Evolutionary conservation across 208 protist genomes (phyloP), one percentile per base, ranked within the genome.

Genomic region (Trypanosoma brucei): DNA sequence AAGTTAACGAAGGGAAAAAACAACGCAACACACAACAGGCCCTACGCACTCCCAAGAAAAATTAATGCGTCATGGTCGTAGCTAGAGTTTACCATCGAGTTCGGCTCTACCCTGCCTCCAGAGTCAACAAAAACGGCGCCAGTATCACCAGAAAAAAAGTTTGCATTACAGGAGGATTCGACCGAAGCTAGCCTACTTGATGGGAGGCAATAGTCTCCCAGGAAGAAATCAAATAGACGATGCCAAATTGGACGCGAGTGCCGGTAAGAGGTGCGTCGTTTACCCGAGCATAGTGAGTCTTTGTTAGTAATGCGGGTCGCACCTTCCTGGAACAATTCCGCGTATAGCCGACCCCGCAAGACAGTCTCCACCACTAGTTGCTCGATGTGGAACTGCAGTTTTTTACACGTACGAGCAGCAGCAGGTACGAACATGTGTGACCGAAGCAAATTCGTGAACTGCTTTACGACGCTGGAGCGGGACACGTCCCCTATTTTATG

Each of bases 331-430:
- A 79, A 91, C 4, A 91, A 62, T 51, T 48, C 51, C 8, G 31
- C 45, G 59, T 93, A 91, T 31, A 91, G 68, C 35, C 70, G 62
- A 30, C 84, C 87, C n/a, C 77, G 79, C 38, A 91, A 61, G 3
- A 86, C 76, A 34, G 88, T 89, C 56, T 93, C 78, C 38, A 61
- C 62, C 3, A 93, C 78, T 33, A 90, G 50, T 42, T 85, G 74
- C 63, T 81, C 72, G 5, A 88, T 37, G 48, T 81, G 77, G 31
- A 75, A 64, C 36, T 77, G 73, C 50, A 93, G 52, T 7, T 81
- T 68, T 73, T 81, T 75, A 1, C 81, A 73, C 6, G 56, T 59
- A 40, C 34, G 3, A 30, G 3, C 6, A 3, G 49, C 57, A 40
- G 64, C 11, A 14, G 44, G 8, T 51, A 36, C n/a, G 44, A 37